Evolutionary conservation across 1,284 basidiomycete species (phyloP).

Genomic region (Ustilago lituana): DNA sequence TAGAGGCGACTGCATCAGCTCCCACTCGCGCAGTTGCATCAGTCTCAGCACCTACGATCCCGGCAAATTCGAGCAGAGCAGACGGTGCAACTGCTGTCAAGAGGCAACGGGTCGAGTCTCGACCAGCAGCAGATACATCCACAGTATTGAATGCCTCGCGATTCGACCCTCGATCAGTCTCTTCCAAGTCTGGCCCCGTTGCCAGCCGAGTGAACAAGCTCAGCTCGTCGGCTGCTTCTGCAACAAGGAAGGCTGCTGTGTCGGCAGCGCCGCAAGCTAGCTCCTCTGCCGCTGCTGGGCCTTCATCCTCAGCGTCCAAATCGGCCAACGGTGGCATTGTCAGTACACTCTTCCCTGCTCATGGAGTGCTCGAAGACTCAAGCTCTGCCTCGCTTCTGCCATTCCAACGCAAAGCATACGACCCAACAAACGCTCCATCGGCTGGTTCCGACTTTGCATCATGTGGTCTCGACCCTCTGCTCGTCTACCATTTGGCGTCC

Average conservation of each 20-base stretch:
- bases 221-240: not conserved
- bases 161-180: conserved; percentile 26
- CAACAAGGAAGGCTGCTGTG: conserved; percentile 6
- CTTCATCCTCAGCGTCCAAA: conserved; percentile 16
- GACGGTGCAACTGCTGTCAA: conserved; percentile 10
- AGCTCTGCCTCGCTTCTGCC: conserved; percentile 4
- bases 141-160: conserved; percentile 11
- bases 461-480: conserved; percentile 81
- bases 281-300: conserved; percentile 9
- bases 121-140: conserved; percentile 6
- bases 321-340: conserved; percentile 18
- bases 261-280: conserved; percentile 1
- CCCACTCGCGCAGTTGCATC: not conserved
- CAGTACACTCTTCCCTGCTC: conserved; percentile 27
- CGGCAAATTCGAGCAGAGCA: not conserved
- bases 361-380: conserved; percentile 37
- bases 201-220: conserved; percentile 1
- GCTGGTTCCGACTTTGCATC: conserved; percentile 68
- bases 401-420: conserved; percentile 22
- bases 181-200: conserved; percentile 1
- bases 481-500: conserved; percentile 79
- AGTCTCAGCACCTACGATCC: conserved; percentile 1
- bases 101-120: conserved; percentile 22
- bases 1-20: not conserved
- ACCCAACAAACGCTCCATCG: conserved; percentile 63